phyloP scores from a whole-genome alignment of 805 yeast genomes.

The Candida wancherniae region DNA sequence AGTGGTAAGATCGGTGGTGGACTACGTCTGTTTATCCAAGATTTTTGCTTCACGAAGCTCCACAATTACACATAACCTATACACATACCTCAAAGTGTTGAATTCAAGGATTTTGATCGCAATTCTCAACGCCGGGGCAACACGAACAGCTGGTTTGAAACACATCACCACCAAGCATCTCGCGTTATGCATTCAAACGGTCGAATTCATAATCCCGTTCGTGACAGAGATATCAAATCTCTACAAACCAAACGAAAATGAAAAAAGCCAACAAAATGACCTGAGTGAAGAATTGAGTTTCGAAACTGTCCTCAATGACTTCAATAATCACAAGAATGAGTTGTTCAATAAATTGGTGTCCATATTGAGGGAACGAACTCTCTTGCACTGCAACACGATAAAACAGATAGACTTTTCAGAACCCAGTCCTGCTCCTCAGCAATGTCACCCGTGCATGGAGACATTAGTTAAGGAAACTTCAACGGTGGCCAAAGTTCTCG shows the following conservation, averaged over 20 bases:
- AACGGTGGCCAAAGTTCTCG: constrained; percentile 58
- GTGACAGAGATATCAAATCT: constrained; percentile 25
- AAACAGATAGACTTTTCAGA: constrained; percentile 47
- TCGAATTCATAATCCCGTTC: constrained; percentile 42
- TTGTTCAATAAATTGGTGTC: constrained; percentile 60
- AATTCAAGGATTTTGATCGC: constrained; percentile 55
- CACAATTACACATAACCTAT: constrained; percentile 40
- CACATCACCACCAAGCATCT: constrained; percentile 72
- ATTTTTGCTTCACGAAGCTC: constrained; percentile 47
- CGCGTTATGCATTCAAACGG: constrained; percentile 62
- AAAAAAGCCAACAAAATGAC: constrained; percentile 4
- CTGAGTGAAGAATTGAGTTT: constrained; percentile 25
- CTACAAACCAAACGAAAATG: constrained; percentile 7
- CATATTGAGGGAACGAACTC: constrained; percentile 63
- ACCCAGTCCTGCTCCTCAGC: constrained; percentile 37
- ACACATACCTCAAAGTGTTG: constrained; percentile 41
- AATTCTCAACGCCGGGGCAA: constrained; percentile 72
- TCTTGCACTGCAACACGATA: constrained; percentile 46
- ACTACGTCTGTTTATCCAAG: constrained; percentile 51
- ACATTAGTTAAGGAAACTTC: constrained; percentile 59
- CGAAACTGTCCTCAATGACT: constrained; percentile 31
- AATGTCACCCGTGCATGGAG: constrained; percentile 61
- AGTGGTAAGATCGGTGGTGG: constrained; percentile 34
- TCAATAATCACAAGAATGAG: constrained; percentile 59
- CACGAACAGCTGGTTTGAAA: constrained; percentile 64